Evolutionary conservation across 139 green algal species (phyloP).

Genomic region (Volvox africanus): DNA sequence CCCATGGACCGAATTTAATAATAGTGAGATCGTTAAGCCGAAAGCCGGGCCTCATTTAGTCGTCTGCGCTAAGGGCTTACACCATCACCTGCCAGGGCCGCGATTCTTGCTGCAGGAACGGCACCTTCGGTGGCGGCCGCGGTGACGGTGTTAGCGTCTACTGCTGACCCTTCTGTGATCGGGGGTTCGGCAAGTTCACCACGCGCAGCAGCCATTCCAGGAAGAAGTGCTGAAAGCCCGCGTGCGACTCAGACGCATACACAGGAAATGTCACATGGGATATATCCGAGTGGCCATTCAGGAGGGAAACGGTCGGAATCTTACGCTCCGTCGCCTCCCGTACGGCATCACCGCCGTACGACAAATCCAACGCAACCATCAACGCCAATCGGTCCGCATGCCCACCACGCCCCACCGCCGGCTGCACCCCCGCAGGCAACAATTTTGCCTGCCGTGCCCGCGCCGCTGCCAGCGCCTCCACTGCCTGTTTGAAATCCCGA

Average conservation of each 20-base stretch:
- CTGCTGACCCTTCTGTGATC: too few relatives aligned
- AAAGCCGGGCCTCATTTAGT: too few relatives aligned
- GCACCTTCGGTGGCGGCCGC: too few relatives aligned
- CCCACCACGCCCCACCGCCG: background rate
- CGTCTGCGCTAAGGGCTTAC: too few relatives aligned
- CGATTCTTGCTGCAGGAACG: too few relatives aligned
- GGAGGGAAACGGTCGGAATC: conserved; percentile 57
- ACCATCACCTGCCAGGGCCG: too few relatives aligned
- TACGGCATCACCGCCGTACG: conserved; percentile 48
- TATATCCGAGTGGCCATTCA: conserved; percentile 59
- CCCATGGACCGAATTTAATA: too few relatives aligned
- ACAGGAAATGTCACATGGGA: conserved; percentile 63
- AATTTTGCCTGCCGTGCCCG: conserved; percentile 21
- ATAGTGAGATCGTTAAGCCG: too few relatives aligned
- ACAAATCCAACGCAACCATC: conserved; percentile 62
- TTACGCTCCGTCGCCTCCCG: conserved; percentile 55
- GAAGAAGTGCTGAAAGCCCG: conserved; percentile 59
- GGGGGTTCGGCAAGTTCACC: conserved; percentile 49
- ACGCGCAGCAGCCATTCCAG: conserved; percentile 64
- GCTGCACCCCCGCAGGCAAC: background rate
- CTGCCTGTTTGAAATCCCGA: background rate
- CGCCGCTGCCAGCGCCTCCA: conserved; percentile 29
- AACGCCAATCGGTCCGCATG: conserved; percentile 36
- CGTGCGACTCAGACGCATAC: conserved; percentile 49
- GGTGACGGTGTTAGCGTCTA: too few relatives aligned